These are phyloP conservation scores for Zymoseptoria pseudotritici DNA, from an alignment of 2,329 filamentous ascomycete genomes.

Conservation along the genomic window DNA sequence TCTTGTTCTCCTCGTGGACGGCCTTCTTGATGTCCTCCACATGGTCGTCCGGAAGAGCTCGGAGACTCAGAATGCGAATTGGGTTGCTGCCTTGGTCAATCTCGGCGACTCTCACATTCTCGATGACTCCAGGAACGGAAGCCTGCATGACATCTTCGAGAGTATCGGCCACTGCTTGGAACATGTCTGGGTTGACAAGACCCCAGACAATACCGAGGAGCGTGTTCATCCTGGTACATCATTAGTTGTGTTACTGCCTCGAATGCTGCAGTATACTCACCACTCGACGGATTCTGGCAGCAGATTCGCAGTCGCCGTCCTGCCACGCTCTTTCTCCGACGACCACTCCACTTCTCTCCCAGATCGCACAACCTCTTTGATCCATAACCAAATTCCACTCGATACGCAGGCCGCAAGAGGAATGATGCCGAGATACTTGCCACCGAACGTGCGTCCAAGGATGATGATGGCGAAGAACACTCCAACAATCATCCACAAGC, in stretches of 20 bases:
- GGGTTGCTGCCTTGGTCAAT: conserved; percentile 92
- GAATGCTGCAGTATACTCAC: conserved; percentile 30
- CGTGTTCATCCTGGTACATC: conserved; percentile 61
- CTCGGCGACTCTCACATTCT: conserved; percentile 90
- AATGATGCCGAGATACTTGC: conserved; percentile 66
- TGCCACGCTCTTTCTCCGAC: conserved; percentile 74
- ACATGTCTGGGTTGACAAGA: conserved; percentile 91
- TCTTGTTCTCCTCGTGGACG: conserved; percentile 69
- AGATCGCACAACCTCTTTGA: conserved; percentile 75
- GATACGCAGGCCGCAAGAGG: conserved; percentile 64
- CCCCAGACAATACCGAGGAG: conserved; percentile 80
- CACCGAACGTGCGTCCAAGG: conserved; percentile 72
- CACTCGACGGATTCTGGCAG: conserved; percentile 87
- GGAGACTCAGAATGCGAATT: conserved; percentile 76
- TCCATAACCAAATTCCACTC: conserved; percentile 80
- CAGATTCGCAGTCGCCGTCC: conserved; percentile 76
- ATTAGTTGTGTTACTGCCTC: background rate
- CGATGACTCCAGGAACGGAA: conserved; percentile 81
- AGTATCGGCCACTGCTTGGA: conserved; percentile 83
- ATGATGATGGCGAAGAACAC: conserved; percentile 69
- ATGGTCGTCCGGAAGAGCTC: conserved; percentile 73
- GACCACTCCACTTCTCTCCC: conserved; percentile 82
- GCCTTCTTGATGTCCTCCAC: conserved; percentile 75
- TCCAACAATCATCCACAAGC: conserved; percentile 60
- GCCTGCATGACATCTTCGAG: conserved; percentile 95